These are phyloP conservation scores for Barbarea vulgaris DNA, from an alignment of 345 rosid species.

Conservation along the genomic window DNA sequence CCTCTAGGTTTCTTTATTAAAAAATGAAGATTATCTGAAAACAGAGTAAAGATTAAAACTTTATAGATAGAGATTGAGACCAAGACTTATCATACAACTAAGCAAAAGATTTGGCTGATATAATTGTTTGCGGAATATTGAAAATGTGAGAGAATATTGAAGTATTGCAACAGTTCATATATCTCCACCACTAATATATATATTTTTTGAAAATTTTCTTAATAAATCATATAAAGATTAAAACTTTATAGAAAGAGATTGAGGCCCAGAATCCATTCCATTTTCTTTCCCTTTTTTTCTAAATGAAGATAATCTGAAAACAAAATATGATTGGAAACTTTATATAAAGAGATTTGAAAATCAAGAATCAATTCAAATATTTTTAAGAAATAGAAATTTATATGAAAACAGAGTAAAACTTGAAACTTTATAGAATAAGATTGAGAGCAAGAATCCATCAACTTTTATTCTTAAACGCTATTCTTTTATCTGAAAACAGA, in stretches of 20 bases:
- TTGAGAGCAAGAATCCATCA: background rate
- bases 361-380: background rate
- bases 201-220: background rate
- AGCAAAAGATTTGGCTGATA: slow-evolving; percentile 16
- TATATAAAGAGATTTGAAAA: background rate
- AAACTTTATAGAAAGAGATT: background rate
- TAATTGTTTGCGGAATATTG: slow-evolving; percentile 33
- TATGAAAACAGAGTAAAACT: background rate
- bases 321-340: background rate
- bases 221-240: background rate
- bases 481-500: slow-evolving; percentile 3
- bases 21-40: slow-evolving; percentile 2
- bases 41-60: slow-evolving; percentile 4
- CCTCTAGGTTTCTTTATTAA: too few species aligned
- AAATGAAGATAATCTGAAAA: background rate
- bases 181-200: slow-evolving; percentile 22
- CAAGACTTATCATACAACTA: background rate
- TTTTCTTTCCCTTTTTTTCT: background rate
- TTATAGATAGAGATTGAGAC: slow-evolving; percentile 6
- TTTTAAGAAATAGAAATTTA: background rate
- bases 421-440: background rate
- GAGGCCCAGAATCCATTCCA: background rate
- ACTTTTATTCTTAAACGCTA: background rate
- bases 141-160: background rate
- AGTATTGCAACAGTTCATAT: background rate